These are phyloP conservation scores for Achlya hypogyna DNA, from an alignment of 352 stramenopile genomes.

Conservation along the genomic window DNA sequence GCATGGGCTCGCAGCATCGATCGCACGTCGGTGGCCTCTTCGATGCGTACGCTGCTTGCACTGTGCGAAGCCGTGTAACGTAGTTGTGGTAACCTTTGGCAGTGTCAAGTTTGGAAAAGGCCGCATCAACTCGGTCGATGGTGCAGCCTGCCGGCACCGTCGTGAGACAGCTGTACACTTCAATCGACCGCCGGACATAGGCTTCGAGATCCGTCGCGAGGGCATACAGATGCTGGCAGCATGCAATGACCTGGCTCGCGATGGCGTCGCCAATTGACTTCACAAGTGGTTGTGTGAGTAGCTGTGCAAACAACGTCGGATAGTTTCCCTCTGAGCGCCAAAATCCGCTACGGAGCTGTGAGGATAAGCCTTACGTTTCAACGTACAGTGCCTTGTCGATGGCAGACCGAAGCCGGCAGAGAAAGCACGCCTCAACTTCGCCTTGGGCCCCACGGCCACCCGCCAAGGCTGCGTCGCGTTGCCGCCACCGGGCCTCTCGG, in stretches of 20 bases:
- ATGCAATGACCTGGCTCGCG: background rate
- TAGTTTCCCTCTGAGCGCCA: background rate
- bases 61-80: background rate
- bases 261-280: background rate
- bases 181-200: background rate
- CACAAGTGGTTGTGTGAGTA: background rate
- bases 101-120: background rate
- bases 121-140: background rate
- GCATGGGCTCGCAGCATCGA: background rate
- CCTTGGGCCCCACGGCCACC: background rate
- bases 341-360: constrained; percentile 2
- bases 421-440: background rate
- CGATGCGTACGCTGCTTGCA: background rate
- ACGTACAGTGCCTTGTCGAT: constrained; percentile 11
- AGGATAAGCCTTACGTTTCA: background rate
- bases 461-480: background rate
- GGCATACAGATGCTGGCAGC: background rate
- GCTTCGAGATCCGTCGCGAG: background rate
- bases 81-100: constrained; percentile 10
- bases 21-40: background rate
- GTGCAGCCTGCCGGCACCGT: background rate
- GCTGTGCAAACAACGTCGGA: constrained; percentile 4
- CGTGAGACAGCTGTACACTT: background rate
- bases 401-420: constrained; percentile 7
- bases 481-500: constrained; percentile 9